Base-by-base conservation (phyloP, 1,284 basidiomycete genomes). In the Psilocybe mexicana region DNA sequence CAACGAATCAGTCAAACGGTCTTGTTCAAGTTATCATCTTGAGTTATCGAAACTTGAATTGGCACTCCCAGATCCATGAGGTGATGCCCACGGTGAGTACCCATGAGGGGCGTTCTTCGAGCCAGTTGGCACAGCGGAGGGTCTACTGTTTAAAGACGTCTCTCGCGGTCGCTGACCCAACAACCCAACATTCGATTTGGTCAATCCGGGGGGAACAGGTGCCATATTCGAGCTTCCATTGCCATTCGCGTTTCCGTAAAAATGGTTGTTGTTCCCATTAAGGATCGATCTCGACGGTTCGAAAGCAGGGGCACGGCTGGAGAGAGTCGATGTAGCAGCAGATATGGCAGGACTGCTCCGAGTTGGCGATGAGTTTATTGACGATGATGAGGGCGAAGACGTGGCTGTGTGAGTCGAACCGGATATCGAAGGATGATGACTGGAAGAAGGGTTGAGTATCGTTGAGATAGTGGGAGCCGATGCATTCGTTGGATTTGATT, bases 271-370 rank as follows among this genome's bases (percentile, higher is more conserved):
- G 23, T 23, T 54, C 11, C 59, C 57, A 12, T 59, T 61, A 18
- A 52, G 11, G 6, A 53, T 38, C 8, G 59, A 36, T 38, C 63
- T 56, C 2, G 72, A 72, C 10, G 82, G 82, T 61, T 84, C 82
- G 53, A 84, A 84, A 4, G 80, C 78, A 0, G 76, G 72, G 0
- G 82, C 82, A 40, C 76, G 76, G 63, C 81, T 79, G 1, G 81
- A 84, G 18, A 84, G 64, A 2, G 75, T 81, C 1, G 81, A 82
- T 1, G 65, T 57, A 7, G 58, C 53, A 5, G 65, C 40, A 1
- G 61, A 48, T 1, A 67, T 59, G 44, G 46, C 52, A 7, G 60
- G 55, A 47, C 55, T 55, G n/a, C 61, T 62, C 38, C 52, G 62
- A 48, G 68, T 58, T 36, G 62, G 65, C 18, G 69, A 65, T 50